These are phyloP conservation scores for Rhynchospora tenuis DNA, from an alignment of 176 grass and related monocot species.

Conservation along the genomic window DNA sequence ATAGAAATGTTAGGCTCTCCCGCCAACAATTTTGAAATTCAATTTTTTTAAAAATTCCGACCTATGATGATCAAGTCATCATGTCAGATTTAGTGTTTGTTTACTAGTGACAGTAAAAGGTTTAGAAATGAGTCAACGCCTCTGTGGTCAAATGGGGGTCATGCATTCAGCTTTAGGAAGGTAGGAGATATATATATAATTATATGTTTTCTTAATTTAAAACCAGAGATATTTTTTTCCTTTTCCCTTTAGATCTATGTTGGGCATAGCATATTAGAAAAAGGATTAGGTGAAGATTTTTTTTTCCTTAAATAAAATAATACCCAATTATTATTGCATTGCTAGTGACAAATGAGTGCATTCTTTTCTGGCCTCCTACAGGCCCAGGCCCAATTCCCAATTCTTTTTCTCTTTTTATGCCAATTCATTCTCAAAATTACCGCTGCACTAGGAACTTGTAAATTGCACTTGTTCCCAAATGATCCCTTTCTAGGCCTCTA, in stretches of 20 bases:
- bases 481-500: not conserved
- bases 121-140: not conserved
- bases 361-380: not conserved
- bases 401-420: not conserved
- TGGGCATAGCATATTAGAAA: no score
- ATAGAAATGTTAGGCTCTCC: not conserved
- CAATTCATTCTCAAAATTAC: not conserved
- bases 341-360: not conserved
- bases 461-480: not conserved
- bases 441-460: not conserved
- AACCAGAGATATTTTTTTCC: not conserved
- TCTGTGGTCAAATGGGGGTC: not conserved
- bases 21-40: not conserved
- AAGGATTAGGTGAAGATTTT: not conserved
- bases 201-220: not conserved
- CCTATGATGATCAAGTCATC: not conserved
- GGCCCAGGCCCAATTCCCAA: not conserved
- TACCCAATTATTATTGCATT: not conserved
- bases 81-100: conserved; percentile 2
- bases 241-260: no score
- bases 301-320: not conserved
- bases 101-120: not conserved
- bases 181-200: not conserved
- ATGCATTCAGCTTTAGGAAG: not conserved
- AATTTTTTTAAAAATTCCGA: not conserved